phyloP scores from a whole-genome alignment of 148 eudicot species.

The Chenopodium album region DNA sequence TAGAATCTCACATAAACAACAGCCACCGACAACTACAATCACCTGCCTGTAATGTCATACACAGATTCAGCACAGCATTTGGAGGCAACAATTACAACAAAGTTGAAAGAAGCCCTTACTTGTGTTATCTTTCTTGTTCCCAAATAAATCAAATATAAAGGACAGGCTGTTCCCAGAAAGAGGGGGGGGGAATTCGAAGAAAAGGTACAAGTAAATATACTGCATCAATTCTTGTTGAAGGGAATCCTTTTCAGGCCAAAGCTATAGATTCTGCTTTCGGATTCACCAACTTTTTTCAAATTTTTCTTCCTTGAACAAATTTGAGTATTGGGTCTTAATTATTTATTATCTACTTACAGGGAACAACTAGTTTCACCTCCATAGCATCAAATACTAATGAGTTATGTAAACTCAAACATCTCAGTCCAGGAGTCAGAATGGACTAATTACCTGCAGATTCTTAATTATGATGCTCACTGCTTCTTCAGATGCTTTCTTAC shows the following conservation, averaged over 20 bases:
- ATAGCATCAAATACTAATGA: background rate
- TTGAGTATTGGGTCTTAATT: background rate
- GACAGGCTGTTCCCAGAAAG: background rate
- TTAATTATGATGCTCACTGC: slow-evolving; percentile 65
- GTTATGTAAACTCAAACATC: background rate
- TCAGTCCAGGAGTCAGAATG: background rate
- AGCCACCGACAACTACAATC: background rate
- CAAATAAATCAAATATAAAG: background rate
- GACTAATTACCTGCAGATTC: slow-evolving; percentile 66
- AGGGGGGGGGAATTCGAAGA: background rate
- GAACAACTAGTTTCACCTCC: background rate
- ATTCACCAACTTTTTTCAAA: background rate
- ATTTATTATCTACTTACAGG: background rate
- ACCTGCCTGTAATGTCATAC: background rate
- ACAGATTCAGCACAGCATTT: background rate
- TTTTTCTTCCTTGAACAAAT: background rate
- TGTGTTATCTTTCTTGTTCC: background rate
- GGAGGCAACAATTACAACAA: background rate
- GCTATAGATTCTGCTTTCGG: background rate
- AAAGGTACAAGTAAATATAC: background rate
- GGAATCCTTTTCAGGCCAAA: background rate
- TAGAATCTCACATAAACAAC: background rate
- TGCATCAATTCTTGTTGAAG: background rate
- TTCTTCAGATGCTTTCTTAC: slow-evolving; percentile 94
- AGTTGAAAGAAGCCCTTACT: no score